Conservation (phyloP, 148 eudicot species). For the Dianthus caryophyllus region DNA sequence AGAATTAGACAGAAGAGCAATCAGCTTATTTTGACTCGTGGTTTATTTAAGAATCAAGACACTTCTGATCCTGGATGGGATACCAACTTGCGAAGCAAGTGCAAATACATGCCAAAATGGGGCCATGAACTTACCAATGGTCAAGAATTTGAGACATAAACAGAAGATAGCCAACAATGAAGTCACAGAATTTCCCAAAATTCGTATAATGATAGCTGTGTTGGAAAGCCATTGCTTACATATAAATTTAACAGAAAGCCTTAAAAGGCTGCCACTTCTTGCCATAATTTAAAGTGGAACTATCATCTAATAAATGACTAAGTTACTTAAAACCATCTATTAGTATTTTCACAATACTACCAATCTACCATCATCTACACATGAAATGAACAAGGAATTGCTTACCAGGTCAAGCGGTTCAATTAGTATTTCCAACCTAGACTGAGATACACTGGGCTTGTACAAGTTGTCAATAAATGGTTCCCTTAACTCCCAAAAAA, state of each 20-base stretch:
- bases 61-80: not conserved
- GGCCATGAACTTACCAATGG: not conserved
- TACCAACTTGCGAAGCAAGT: slow-evolving; percentile 1
- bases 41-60: not conserved
- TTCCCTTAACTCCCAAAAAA: slow-evolving; percentile 94
- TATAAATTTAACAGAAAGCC: not conserved
- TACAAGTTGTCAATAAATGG: slow-evolving; percentile 83
- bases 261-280: not conserved
- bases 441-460: slow-evolving; percentile 78
- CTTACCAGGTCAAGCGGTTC: slow-evolving; percentile 94
- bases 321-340: too few species aligned
- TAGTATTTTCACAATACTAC: not conserved
- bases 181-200: not conserved
- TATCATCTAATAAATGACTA: not conserved
- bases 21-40: not conserved
- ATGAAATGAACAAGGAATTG: not conserved
- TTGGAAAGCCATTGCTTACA: not conserved
- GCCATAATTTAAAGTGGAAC: not conserved
- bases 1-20: not conserved
- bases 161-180: not conserved
- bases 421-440: slow-evolving; percentile 74
- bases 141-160: not conserved
- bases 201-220: not conserved
- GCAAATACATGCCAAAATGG: not conserved
- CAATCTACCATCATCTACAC: not conserved